phyloP scores from a whole-genome alignment of 1,284 basidiomycete species.

The Rhizopogon parksii region DNA sequence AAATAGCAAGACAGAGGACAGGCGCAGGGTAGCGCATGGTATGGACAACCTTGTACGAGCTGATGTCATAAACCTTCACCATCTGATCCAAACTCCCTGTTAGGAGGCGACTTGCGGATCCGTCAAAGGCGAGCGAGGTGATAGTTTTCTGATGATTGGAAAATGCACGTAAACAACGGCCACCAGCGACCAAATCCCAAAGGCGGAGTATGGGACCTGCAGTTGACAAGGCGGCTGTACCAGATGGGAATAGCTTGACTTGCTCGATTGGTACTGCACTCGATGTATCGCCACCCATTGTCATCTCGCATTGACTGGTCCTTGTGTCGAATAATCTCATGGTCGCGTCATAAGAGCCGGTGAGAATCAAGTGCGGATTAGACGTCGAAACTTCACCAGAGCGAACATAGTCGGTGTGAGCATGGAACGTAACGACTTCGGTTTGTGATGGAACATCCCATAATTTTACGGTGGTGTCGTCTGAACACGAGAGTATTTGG shows the following conservation, averaged over 20 bases:
- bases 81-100: constrained; percentile 93
- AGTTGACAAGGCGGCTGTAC: constrained; percentile 79
- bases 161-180: constrained; percentile 80
- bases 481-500: constrained; percentile 89
- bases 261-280: constrained; percentile 80
- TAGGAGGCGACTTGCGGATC: constrained; percentile 71
- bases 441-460: constrained; percentile 95
- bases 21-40: constrained; percentile 98
- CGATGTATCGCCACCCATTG: constrained; percentile 59
- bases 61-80: constrained; percentile 97
- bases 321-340: constrained; percentile 87
- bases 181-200: constrained; percentile 94
- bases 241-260: constrained; percentile 89
- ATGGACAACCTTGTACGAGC: constrained; percentile 92
- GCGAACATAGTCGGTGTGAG: constrained; percentile 94
- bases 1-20: constrained; percentile 85
- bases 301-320: constrained; percentile 73
- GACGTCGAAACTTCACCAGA: constrained; percentile 81
- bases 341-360: constrained; percentile 93
- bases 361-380: constrained; percentile 81
- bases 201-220: constrained; percentile 91
- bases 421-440: constrained; percentile 70
- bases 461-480: constrained; percentile 89
- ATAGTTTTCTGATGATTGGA: constrained; percentile 99
- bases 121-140: constrained; percentile 80